Conservation (phyloP, 805 yeast species). For the Monosporozyma aquatica region DNA sequence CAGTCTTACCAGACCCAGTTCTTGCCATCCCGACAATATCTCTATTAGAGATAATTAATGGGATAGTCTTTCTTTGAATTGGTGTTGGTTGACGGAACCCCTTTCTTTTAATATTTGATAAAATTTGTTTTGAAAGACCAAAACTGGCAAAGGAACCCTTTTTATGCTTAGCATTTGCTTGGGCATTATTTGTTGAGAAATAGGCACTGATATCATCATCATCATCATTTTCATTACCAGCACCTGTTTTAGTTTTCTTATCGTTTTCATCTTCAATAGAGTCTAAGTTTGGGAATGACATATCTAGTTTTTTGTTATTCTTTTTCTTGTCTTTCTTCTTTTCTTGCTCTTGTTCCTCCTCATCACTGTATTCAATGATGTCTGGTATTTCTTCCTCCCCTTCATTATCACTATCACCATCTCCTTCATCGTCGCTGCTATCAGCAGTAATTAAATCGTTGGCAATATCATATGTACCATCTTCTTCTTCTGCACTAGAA, state of each 20-base stretch:
- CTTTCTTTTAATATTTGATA: constrained; percentile 64
- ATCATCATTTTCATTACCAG: constrained; percentile 32
- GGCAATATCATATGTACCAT: constrained; percentile 46
- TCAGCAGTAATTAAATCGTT: constrained; percentile 40
- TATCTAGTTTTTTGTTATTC: constrained; percentile 10
- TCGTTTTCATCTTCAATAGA: constrained; percentile 40
- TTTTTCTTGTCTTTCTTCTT: constrained; percentile 31
- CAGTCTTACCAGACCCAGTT: constrained; percentile 98
- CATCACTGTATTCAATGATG: constrained; percentile 24
- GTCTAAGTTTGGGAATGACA: constrained; percentile 42
- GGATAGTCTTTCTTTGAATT: constrained; percentile 92
- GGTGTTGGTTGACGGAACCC: constrained; percentile 97
- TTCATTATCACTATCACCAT: constrained; percentile 27
- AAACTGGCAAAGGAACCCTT: constrained; percentile 82
- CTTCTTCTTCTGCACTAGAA: constrained; percentile 19
- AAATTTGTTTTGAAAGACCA: constrained; percentile 67
- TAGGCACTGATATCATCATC: constrained; percentile 42
- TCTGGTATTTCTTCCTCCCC: constrained; percentile 23
- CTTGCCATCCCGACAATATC: constrained; percentile 99
- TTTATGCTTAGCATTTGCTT: constrained; percentile 33
- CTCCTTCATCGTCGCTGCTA: constrained; percentile 32
- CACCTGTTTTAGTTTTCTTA: constrained; percentile 13
- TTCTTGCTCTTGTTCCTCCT: constrained; percentile 39
- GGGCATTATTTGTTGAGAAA: constrained; percentile 28
- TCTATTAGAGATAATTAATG: constrained; percentile 72